Conservation (phyloP, 768 basidiomycete species). For the Cytidiella melzeri region DNA sequence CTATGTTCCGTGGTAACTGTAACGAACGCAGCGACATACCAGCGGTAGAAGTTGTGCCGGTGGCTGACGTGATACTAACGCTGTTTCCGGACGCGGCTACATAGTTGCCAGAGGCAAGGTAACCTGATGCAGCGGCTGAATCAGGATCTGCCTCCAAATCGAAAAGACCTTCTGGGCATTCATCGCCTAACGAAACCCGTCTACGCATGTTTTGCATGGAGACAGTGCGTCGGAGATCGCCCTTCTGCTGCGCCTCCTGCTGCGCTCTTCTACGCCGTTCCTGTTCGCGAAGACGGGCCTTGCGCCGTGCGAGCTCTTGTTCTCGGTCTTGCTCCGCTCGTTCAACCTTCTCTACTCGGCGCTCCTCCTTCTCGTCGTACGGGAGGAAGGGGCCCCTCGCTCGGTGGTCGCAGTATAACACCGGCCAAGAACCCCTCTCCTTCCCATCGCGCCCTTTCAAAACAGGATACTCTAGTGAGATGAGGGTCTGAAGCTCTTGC, state of each 20-base stretch:
- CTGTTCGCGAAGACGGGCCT: constrained; percentile 34
- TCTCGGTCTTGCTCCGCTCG: constrained; percentile 26
- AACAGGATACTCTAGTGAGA: constrained; percentile 72
- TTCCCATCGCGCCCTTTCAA: constrained; percentile 45
- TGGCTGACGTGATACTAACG: constrained; percentile 85
- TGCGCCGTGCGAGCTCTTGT: constrained; percentile 36
- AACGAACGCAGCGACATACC: constrained; percentile 38
- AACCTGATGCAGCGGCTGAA: constrained; percentile 69
- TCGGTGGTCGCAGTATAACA: constrained; percentile 70
- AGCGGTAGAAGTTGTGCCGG: constrained; percentile 74
- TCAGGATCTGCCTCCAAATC: constrained; percentile 33
- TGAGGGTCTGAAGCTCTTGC: constrained; percentile 78
- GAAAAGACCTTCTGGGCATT: constrained; percentile 34
- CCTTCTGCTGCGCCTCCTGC: constrained; percentile 32
- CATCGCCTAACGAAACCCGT: constrained; percentile 35
- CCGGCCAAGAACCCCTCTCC: constrained; percentile 70
- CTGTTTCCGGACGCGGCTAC: constrained; percentile 95
- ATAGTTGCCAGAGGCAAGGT: constrained; percentile 59
- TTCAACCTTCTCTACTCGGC: constrained; percentile 52
- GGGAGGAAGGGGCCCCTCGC: constrained; percentile 69
- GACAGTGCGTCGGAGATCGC: constrained; percentile 65
- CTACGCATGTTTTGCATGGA: constrained; percentile 76
- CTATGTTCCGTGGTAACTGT: constrained; percentile 48
- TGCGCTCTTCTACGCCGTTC: constrained; percentile 25
- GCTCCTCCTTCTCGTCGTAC: constrained; percentile 70